A percentile compares a stretch with the other conserved stretches of the same genome.
phyloP scores from a whole-genome alignment of 345 rosid species.

The Salix exigua region DNA sequence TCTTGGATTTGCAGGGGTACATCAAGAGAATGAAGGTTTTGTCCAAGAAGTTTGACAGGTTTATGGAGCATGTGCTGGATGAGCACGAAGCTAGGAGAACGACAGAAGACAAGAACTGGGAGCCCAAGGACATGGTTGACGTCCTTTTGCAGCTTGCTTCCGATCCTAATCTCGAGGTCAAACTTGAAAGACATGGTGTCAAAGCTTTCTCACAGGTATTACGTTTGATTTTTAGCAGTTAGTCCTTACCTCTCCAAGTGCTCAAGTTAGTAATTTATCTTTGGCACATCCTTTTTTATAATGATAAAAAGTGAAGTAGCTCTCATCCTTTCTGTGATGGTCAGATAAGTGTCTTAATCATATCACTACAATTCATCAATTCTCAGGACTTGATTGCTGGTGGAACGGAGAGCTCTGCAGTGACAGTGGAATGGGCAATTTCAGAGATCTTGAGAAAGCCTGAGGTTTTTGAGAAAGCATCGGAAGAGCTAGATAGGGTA shows the following conservation, averaged over 20 bases:
- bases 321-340: too few species aligned
- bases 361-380: neutral
- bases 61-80: conserved; percentile 59
- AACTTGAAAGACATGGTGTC: conserved; percentile 57
- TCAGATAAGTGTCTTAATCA: neutral
- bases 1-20: conserved; percentile 61
- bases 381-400: conserved; percentile 54
- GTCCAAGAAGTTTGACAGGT: conserved; percentile 52
- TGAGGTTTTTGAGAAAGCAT: conserved; percentile 42
- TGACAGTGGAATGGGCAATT: conserved; percentile 63
- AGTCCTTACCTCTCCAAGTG: too few species aligned
- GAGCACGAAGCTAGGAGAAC: conserved; percentile 43
- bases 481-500: conserved; percentile 53
- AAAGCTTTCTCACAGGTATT: conserved; percentile 58
- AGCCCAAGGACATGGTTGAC: conserved; percentile 62
- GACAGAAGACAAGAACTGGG: conserved; percentile 27
- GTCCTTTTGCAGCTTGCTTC: conserved; percentile 59
- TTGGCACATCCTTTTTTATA: neutral
- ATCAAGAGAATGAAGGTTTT: conserved; percentile 59
- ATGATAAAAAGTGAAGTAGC: too few species aligned
- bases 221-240: neutral
- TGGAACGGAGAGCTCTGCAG: conserved; percentile 62
- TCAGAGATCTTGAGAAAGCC: conserved; percentile 50
- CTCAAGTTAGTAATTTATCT: too few species aligned
- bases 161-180: conserved; percentile 53